Base-by-base conservation (phyloP, 306 rosid genomes). In the Quercus glauca region DNA sequence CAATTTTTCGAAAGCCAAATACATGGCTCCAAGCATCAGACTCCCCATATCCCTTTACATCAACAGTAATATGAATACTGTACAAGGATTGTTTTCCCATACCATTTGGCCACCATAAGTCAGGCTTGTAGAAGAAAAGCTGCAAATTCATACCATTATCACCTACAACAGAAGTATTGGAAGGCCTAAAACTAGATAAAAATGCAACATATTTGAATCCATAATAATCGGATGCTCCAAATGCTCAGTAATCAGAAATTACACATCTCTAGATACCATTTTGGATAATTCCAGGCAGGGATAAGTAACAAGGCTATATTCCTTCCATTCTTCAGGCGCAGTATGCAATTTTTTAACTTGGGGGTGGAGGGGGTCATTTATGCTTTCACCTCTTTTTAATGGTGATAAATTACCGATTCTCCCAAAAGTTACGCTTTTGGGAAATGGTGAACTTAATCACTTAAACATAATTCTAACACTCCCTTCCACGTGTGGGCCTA, bases 61-160 rank as follows among this genome's bases (percentile, higher is more conserved):
- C 93, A 35, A 92, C 53, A 80, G 79, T 84, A 76, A 94, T 85
- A 64, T 75, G 84, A 76, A 92, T 95, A 29, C 84, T 83, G 84
- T 94, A 92, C 84, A 94, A 77, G 77, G 89, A 81, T 83, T 94
- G 99, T 80, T 92, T 92, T 64, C 99, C 99, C 99, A 94, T 92
- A 80, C 99, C 97, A 77, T 94, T 94, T 14, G 99, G 99, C 99
- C 99, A 94, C 99, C 99, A 94, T 77, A 94, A 87, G 84, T 92
- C 79, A 61, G 99, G 99, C 80, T 92, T 92, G 88, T 85, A 90
- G 90, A 94, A 92, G 79, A 83, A 87, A 78, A 90, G 93, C 99
- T 94, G 98, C 87, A 73, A 83, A 80, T 74, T 76, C 43, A 73
- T 53, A 86, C 53, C 70, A 73, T 77, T 76, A 81, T 73, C 76